Percentiles rank a stretch among this genome's conserved stretches.
phyloP scores from a whole-genome alignment of 1,139 yeast species.

The Pichia sp. region DNA sequence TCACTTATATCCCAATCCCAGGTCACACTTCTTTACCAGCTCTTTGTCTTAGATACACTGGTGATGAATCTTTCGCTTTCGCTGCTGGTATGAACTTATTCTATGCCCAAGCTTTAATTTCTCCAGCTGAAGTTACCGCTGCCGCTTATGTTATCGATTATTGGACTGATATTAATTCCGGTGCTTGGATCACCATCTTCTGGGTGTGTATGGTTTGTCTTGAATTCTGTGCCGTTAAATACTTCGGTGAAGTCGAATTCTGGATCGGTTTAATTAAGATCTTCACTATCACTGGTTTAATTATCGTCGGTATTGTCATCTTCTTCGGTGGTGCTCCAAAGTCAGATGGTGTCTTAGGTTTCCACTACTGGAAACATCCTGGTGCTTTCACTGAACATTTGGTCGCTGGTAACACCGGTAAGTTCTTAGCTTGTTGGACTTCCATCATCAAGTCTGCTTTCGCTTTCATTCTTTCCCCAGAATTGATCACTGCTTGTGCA shows the following conservation, averaged over 20 bases:
- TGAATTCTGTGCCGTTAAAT: conserved; percentile 44
- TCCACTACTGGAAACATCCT: conserved; percentile 37
- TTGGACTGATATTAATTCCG: conserved; percentile 44
- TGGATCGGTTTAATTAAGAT: conserved; percentile 47
- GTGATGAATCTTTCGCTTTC: conserved; percentile 30
- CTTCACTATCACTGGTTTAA: conserved; percentile 34
- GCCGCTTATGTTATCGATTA: conserved; percentile 51
- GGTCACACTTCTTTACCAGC: conserved; percentile 36
- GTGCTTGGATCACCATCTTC: conserved; percentile 45
- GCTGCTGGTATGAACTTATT: conserved; percentile 49
- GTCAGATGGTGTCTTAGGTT: conserved; percentile 37
- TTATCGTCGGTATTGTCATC: conserved; percentile 35
- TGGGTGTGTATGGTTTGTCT: conserved; percentile 39
- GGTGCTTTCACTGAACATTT: conserved; percentile 39
- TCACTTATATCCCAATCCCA: conserved; percentile 52
- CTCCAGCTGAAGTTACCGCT: conserved; percentile 52
- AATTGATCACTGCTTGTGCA: conserved; percentile 37
- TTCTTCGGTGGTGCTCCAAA: conserved; percentile 44
- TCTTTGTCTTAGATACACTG: conserved; percentile 22
- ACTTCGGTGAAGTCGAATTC: conserved; percentile 52
- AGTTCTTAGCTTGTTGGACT: conserved; percentile 68
- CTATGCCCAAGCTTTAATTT: conserved; percentile 46
- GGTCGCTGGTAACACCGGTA: conserved; percentile 57
- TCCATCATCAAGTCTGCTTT: conserved; percentile 72
- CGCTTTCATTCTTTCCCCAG: conserved; percentile 51